phyloP scores from a whole-genome alignment of 2,329 filamentous ascomycete genomes.

The Cordyceps cicadae region DNA sequence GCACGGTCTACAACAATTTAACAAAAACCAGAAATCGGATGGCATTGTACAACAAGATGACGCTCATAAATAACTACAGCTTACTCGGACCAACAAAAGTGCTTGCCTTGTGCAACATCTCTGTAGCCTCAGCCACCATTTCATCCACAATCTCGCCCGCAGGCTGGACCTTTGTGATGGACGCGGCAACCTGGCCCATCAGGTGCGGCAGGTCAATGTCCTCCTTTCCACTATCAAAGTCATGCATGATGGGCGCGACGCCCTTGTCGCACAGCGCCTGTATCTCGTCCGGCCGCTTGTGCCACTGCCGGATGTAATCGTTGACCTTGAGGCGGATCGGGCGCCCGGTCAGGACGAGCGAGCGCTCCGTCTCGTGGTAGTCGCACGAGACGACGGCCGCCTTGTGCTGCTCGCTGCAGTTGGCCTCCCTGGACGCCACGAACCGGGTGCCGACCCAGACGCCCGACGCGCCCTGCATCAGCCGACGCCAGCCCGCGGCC shows the following conservation, averaged over 20 bases:
- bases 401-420: slow-evolving; percentile 75
- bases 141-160: slow-evolving; percentile 79
- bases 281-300: slow-evolving; percentile 65
- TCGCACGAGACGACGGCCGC: slow-evolving; percentile 69
- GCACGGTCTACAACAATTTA: background rate
- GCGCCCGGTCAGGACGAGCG: slow-evolving; percentile 72
- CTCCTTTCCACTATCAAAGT: slow-evolving; percentile 60
- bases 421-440: slow-evolving; percentile 74
- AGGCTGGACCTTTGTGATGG: slow-evolving; percentile 68
- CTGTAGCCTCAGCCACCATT: slow-evolving; percentile 73
- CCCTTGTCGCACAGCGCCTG: slow-evolving; percentile 66
- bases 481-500: slow-evolving; percentile 70
- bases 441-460: slow-evolving; percentile 96
- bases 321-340: slow-evolving; percentile 76
- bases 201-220: slow-evolving; percentile 81
- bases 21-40: too few relatives aligned
- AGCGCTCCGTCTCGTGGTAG: slow-evolving; percentile 73
- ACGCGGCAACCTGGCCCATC: slow-evolving; percentile 88
- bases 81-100: slow-evolving; percentile 47
- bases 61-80: slow-evolving; percentile 23
- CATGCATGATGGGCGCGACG: slow-evolving; percentile 71
- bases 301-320: slow-evolving; percentile 77
- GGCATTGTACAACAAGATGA: too few relatives aligned
- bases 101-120: slow-evolving; percentile 53
- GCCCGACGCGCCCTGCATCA: slow-evolving; percentile 82